These are phyloP conservation scores for Paraphoma sp. DNA, from an alignment of 2,329 filamentous ascomycete species.

Conservation along the genomic window DNA sequence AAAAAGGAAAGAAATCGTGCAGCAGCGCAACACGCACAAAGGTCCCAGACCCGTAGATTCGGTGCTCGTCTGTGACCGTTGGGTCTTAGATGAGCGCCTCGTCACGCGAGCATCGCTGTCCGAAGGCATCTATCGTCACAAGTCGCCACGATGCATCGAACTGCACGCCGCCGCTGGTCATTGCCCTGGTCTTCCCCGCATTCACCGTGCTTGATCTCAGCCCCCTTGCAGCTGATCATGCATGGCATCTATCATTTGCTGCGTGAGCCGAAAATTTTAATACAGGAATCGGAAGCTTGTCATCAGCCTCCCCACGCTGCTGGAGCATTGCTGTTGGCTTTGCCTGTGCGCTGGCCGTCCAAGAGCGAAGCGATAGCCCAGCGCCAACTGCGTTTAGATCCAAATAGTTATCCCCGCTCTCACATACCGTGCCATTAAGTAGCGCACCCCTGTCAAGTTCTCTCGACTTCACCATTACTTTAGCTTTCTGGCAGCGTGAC, in stretches of 20 bases:
- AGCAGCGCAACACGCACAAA: constrained; percentile 13
- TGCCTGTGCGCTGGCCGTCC: constrained; percentile 43
- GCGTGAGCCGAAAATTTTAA: constrained; percentile 39
- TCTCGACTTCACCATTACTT: constrained; percentile 22
- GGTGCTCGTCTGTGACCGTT: constrained; percentile 20
- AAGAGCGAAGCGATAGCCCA: constrained; percentile 31
- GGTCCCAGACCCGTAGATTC: constrained; percentile 19
- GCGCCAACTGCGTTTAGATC: constrained; percentile 47
- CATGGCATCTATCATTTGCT: constrained; percentile 41
- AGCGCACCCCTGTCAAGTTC: constrained; percentile 24
- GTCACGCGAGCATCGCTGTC: constrained; percentile 30
- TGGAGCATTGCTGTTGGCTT: constrained; percentile 32
- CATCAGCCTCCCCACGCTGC: constrained; percentile 36
- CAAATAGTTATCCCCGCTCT: constrained; percentile 43
- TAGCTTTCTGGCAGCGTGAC: constrained; percentile 28
- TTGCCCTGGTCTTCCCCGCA: constrained; percentile 46
- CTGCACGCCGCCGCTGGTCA: constrained; percentile 14
- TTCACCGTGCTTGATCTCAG: constrained; percentile 38
- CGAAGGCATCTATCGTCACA: constrained; percentile 31
- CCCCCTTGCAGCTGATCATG: constrained; percentile 51
- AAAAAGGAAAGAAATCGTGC: constrained; percentile 22
- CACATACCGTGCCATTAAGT: constrained; percentile 27
- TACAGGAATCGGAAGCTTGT: constrained; percentile 28
- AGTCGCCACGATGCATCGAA: constrained; percentile 27
- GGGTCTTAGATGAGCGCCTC: constrained; percentile 13